Percentiles rank a stretch among this genome's conserved stretches.
These are phyloP conservation scores for Hammondia hammondi DNA, from an alignment of 169 alveolate species.

Conservation along the genomic window DNA sequence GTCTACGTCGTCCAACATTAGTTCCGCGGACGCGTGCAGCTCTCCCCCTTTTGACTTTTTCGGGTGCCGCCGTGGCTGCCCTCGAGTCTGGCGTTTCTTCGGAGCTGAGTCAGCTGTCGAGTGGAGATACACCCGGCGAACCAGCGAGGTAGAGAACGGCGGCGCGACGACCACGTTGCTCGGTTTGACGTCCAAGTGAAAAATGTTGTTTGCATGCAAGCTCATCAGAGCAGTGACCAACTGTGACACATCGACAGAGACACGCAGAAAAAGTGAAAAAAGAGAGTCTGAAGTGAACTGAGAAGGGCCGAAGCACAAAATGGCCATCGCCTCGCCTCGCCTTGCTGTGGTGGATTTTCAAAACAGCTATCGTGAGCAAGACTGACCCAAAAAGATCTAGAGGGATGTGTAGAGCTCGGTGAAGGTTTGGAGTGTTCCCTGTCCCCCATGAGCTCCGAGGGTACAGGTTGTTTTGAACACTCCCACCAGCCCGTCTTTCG, in stretches of 20 bases:
- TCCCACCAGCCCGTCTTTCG: no score
- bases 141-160: background rate
- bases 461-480: no score
- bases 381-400: no score
- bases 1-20: no score
- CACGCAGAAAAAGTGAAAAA: background rate
- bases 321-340: background rate
- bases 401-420: no score
- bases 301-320: background rate
- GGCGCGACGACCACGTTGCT: slow-evolving; percentile 6
- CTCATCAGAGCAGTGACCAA: background rate
- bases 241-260: background rate
- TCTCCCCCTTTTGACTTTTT: background rate
- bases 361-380: no score
- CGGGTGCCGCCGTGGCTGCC: background rate
- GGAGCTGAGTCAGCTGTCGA: background rate
- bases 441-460: no score
- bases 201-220: background rate
- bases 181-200: slow-evolving; percentile 40
- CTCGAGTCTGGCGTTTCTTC: background rate
- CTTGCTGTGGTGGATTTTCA: no score
- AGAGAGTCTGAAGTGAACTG: background rate
- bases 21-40: background rate
- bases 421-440: no score
- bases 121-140: background rate